Base-by-base conservation (phyloP, 2,329 filamentous ascomycete genomes). In the Trichoderma atrobrunneum region DNA sequence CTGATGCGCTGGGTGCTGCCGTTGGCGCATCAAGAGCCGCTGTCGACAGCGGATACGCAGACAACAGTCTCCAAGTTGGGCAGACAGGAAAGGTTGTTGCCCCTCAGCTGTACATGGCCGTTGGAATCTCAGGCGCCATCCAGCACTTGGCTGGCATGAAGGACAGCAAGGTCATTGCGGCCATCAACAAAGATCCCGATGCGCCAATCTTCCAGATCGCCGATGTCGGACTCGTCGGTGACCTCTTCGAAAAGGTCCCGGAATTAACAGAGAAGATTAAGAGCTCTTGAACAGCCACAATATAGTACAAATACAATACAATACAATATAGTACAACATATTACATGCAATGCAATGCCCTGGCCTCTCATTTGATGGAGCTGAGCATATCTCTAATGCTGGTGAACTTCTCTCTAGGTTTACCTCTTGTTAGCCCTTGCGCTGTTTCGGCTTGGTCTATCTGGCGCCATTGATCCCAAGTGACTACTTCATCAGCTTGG, bases 111-210 rank as follows among this genome's bases (percentile, higher is more conserved):
- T 99, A 99, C 81, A 88, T 99, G 76, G 97, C 94, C 69, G 95
- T 95, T 14, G 96, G 96, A 79, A 98, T 99, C 77, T 97, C 94
- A 10, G 96, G 96, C 69, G 96, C 96, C 26, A 99, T 99, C 77
- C 96, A 99, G 85, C 96, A 99, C 86, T 84, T 99, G 83, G 96
- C 96, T 36, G 96, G 96, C 80, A 99, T 99, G 96, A 99, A 99
- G 88, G 96, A 99, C 81, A 98, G 94, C 86, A 99, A 99, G 86
- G 96, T 99, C 72, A 99, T 99, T 84, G 96, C 95, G 26, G 94
- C 94, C 16, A 98, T 99, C 80, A 99, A 99, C 87, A 99, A 99
- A 86, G 96, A 99, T 80, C 86, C 91, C 5, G 96, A 99, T 82
- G 96, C 96, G 72, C 96, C 96, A 34, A 99, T 99, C 77, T 99